phyloP scores from a whole-genome alignment of 78 protist species.

The Corallochytrium limacisporum region DNA sequence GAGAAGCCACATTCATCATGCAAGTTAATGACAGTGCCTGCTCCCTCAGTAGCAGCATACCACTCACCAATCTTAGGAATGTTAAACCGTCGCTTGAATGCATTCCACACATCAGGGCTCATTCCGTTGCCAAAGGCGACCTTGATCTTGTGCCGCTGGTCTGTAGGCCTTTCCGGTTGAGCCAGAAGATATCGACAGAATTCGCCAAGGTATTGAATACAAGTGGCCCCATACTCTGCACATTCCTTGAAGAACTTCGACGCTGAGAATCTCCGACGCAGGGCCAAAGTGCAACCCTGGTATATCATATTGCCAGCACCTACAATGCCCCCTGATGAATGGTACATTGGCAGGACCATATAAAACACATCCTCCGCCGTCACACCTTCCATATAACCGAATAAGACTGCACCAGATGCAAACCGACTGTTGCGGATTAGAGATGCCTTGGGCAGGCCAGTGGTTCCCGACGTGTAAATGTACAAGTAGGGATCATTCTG shows the following conservation, averaged over 20 bases:
- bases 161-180: background rate
- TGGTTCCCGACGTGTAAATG: constrained; percentile 46
- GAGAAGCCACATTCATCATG: background rate
- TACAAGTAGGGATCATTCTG: background rate
- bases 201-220: constrained; percentile 28
- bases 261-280: constrained; percentile 22
- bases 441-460: constrained; percentile 39
- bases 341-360: constrained; percentile 23
- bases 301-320: background rate
- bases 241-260: background rate
- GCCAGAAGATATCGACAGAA: constrained; percentile 22
- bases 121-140: constrained; percentile 38
- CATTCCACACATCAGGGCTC: constrained; percentile 26
- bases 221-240: background rate
- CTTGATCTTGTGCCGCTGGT: background rate
- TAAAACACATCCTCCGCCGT: background rate
- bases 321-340: background rate
- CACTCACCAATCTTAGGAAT: constrained; percentile 7
- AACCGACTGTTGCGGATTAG: constrained; percentile 8
- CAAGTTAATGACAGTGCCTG: background rate
- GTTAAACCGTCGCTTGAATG: background rate
- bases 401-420: background rate
- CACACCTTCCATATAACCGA: background rate
- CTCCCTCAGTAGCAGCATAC: constrained; percentile 32
- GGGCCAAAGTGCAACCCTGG: background rate